Evolutionary conservation across 2,329 filamentous ascomycete species (phyloP), one percentile per base, ranked within the genome.

Genomic region (Fusarium secorum): DNA sequence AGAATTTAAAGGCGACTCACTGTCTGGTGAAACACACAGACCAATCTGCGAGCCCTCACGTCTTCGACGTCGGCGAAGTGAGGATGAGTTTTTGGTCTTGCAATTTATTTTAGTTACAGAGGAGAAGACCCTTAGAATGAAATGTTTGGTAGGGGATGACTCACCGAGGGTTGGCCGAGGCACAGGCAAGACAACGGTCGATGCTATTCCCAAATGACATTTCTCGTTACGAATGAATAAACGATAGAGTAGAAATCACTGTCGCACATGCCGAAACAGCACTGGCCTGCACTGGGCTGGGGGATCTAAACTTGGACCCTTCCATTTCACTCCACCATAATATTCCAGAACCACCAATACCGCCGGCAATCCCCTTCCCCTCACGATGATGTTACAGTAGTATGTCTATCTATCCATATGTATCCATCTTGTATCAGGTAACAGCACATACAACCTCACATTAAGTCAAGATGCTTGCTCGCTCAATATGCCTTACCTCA

Each of bases 51-150:
- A 74, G 69, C 73, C 64, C 71, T 75, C 55, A 64, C 63, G 63
- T 42, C 64, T 71, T 74, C 73, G 73, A 71, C 73, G 69, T 64
- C 64, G 64, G 73, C 73, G 73, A 74, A 70, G 55, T 65, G 62
- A 72, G 71, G 68, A 68, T 66, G 56, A 56, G 52, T 61, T 59
- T 56, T 63, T 56, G 51, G 63, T 7, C 22, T 57, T 61, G 55
- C n/a, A 30, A 33, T 33, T 38, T 59, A 18, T 22, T 18, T 32
- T 30, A 17, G 26, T 11, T 22, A 17, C 56, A 32, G 10, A 26
- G 39, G 22, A 14, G 14, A 58, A 41, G 60, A 66, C 68, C 59
- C 68, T 70, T 52, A 71, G 36, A 35, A 36, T 32, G 26, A 18
- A 28, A 14, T 44, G 24, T 26, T 18, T 14, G 18, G 15, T 45